Evolutionary conservation across 2,329 filamentous ascomycete species (phyloP).

Genomic region (Hymenotorrendiella dingleyae): DNA sequence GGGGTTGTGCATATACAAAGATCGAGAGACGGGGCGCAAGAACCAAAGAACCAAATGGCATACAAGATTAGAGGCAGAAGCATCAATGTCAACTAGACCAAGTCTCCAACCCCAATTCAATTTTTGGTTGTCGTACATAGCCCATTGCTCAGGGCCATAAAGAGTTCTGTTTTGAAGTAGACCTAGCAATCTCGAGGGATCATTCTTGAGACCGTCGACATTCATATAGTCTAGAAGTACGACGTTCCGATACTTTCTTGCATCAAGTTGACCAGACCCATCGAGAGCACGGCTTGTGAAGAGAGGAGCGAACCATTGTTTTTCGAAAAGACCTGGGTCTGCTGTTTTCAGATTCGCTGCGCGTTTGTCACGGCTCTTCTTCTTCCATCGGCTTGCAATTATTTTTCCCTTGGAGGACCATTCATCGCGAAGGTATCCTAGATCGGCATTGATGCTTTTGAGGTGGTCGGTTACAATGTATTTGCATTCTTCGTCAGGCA

Average conservation of each 20-base stretch:
- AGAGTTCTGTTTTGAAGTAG: neutral
- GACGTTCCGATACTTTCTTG: neutral
- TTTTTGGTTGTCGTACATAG: neutral
- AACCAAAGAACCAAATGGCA: no score
- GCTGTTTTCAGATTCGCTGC: neutral
- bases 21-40: no score
- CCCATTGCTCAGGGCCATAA: neutral
- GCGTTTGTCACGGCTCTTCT: neutral
- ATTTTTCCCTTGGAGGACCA: neutral
- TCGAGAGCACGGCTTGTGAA: neutral
- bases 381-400: neutral
- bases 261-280: neutral
- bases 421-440: neutral
- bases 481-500: neutral
- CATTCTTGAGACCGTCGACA: neutral
- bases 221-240: neutral
- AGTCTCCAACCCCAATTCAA: conserved; percentile 1
- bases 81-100: conserved; percentile 2
- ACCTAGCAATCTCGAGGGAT: neutral
- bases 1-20: no score
- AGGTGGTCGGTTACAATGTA: neutral
- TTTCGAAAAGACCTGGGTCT: neutral
- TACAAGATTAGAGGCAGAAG: no score
- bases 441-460: neutral
- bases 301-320: neutral